Percentiles rank a stretch among this genome's conserved stretches.
phyloP scores from a whole-genome alignment of 1,284 basidiomycete genomes.

The Cystobasidium sp. region DNA sequence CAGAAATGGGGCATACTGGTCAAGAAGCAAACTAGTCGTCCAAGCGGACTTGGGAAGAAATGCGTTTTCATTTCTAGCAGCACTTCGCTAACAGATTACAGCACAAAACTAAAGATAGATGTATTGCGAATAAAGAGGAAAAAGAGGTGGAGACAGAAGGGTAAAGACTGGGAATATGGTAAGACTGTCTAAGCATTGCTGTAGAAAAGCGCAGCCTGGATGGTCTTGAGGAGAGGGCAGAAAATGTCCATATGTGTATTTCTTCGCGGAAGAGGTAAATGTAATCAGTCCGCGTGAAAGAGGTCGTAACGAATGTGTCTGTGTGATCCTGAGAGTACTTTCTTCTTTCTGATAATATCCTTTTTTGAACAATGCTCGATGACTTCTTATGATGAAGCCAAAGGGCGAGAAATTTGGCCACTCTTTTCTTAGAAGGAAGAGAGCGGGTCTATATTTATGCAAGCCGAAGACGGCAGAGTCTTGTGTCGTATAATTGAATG shows the following conservation, averaged over 20 bases:
- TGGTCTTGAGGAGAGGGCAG: neutral
- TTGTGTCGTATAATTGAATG: no score
- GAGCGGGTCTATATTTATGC: conserved; percentile 19
- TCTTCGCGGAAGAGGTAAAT: neutral
- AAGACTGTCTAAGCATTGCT: neutral
- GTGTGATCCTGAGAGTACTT: neutral
- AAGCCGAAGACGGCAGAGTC: neutral
- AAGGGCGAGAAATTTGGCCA: neutral
- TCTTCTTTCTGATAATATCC: neutral
- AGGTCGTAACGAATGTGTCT: conserved; percentile 8
- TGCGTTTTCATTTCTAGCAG: conserved; percentile 1
- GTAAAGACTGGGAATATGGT: neutral
- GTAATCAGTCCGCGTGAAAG: neutral
- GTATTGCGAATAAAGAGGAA: conserved; percentile 11
- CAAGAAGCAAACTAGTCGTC: no score
- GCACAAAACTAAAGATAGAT: conserved; percentile 13
- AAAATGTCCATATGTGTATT: conserved; percentile 13
- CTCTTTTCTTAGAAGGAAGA: neutral
- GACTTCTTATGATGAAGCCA: neutral
- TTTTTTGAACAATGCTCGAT: neutral
- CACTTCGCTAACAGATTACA: conserved; percentile 9
- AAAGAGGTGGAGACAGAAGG: neutral
- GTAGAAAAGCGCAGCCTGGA: neutral
- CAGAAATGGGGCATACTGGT: no score
- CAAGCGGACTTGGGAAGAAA: neutral